These are phyloP conservation scores for Arthrobotrys sinensis DNA, from an alignment of 2,329 filamentous ascomycete species.

Conservation along the genomic window DNA sequence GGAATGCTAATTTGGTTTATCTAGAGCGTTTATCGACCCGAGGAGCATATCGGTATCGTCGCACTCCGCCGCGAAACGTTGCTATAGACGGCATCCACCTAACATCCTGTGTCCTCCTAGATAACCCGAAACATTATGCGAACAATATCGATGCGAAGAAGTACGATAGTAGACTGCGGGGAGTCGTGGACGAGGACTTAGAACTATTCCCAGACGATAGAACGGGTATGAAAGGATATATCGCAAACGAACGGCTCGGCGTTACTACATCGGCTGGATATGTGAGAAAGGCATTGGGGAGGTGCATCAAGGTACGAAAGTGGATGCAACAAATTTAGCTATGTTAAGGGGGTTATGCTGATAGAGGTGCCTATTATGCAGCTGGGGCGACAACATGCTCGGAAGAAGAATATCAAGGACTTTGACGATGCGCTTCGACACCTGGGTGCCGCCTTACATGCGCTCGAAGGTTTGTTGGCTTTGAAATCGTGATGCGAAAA, in stretches of 20 bases:
- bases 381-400: slow-evolving; percentile 81
- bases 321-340: neutral
- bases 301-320: slow-evolving; percentile 61
- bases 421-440: slow-evolving; percentile 89
- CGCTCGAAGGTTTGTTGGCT: slow-evolving; percentile 77
- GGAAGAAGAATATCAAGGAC: slow-evolving; percentile 78
- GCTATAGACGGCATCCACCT: slow-evolving; percentile 2
- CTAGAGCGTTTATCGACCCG: slow-evolving; percentile 71
- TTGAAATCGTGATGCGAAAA: neutral
- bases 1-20: slow-evolving; percentile 17
- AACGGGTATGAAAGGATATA: slow-evolving; percentile 98
- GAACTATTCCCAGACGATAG: slow-evolving; percentile 81
- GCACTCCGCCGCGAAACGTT: neutral
- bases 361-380: slow-evolving; percentile 71
- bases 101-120: slow-evolving; percentile 26
- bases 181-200: slow-evolving; percentile 77
- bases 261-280: slow-evolving; percentile 84
- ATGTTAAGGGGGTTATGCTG: slow-evolving; percentile 1
- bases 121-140: slow-evolving; percentile 81
- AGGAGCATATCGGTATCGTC: slow-evolving; percentile 80
- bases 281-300: slow-evolving; percentile 62
- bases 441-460: slow-evolving; percentile 89
- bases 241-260: slow-evolving; percentile 87
- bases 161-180: slow-evolving; percentile 84
- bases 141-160: slow-evolving; percentile 88